phyloP scores from a whole-genome alignment of 768 basidiomycete species.

The Leccinum rimulosum region DNA sequence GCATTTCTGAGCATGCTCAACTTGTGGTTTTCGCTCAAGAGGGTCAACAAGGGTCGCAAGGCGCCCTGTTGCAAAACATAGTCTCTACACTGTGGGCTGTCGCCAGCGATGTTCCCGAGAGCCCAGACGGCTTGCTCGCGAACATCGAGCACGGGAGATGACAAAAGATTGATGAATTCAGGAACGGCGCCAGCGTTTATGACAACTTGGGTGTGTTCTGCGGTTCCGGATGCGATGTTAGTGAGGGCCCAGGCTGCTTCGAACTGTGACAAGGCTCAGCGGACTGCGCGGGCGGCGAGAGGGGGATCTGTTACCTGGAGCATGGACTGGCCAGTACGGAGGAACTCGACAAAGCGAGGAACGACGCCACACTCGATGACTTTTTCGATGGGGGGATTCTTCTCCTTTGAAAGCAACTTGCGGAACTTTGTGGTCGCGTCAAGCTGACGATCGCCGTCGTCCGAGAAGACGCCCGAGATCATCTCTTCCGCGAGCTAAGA shows the following conservation, averaged over 20 bases:
- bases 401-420: constrained; percentile 98
- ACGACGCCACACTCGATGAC: constrained; percentile 98
- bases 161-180: constrained; percentile 94
- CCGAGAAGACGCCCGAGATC: constrained; percentile 90
- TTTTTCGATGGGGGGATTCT: constrained; percentile 98
- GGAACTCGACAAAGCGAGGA: constrained; percentile 94
- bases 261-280: constrained; percentile 51
- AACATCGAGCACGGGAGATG: constrained; percentile 93
- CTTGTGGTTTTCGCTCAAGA: constrained; percentile 96
- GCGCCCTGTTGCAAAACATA: constrained; percentile 94
- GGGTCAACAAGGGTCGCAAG: constrained; percentile 82
- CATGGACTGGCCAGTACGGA: constrained; percentile 77
- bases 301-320: constrained; percentile 57
- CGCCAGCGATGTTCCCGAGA: constrained; percentile 97
- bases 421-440: constrained; percentile 99
- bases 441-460: constrained; percentile 87
- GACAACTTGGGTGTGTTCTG: constrained; percentile 97
- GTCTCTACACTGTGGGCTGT: constrained; percentile 96
- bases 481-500: constrained; percentile 82
- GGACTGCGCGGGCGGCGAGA: constrained; percentile 5
- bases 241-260: constrained; percentile 98
- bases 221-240: constrained; percentile 97
- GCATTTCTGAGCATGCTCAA: constrained; percentile 98
- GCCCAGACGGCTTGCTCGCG: constrained; percentile 99
- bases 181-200: constrained; percentile 94